These are phyloP conservation scores for Angomonas ambiguus DNA, from an alignment of 208 protist genomes.

Conservation along the genomic window DNA sequence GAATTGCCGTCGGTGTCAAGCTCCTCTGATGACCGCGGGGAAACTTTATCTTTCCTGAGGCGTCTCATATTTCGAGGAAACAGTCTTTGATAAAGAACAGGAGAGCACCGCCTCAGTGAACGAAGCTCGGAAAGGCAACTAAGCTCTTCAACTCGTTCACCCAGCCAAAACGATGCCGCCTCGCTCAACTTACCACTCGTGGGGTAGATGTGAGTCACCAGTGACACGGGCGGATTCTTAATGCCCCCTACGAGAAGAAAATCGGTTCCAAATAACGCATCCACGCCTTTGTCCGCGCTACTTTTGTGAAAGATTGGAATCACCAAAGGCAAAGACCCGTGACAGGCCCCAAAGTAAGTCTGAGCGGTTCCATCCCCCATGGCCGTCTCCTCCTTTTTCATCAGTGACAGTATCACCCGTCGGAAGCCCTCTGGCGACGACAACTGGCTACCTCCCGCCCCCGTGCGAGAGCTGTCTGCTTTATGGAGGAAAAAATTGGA, in stretches of 20 bases:
- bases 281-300: neutral
- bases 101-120: neutral
- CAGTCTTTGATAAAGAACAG: neutral
- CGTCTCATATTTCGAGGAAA: neutral
- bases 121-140: neutral
- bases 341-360: constrained; percentile 39
- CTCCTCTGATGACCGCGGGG: neutral
- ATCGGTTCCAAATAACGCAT: neutral
- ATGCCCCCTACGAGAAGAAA: constrained; percentile 37
- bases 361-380: neutral
- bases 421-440: constrained; percentile 20
- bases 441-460: neutral
- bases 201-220: constrained; percentile 34
- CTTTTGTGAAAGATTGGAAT: constrained; percentile 4
- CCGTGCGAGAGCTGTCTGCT: neutral
- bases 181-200: constrained; percentile 35
- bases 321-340: constrained; percentile 50
- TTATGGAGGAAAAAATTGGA: neutral
- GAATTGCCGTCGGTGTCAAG: neutral
- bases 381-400: constrained; percentile 10
- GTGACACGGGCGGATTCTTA: constrained; percentile 38
- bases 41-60: neutral
- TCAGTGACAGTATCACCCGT: constrained; percentile 13
- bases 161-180: constrained; percentile 36
- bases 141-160: neutral